Conservation (phyloP, 1,284 basidiomycete genomes). For the Trametes sp. region DNA sequence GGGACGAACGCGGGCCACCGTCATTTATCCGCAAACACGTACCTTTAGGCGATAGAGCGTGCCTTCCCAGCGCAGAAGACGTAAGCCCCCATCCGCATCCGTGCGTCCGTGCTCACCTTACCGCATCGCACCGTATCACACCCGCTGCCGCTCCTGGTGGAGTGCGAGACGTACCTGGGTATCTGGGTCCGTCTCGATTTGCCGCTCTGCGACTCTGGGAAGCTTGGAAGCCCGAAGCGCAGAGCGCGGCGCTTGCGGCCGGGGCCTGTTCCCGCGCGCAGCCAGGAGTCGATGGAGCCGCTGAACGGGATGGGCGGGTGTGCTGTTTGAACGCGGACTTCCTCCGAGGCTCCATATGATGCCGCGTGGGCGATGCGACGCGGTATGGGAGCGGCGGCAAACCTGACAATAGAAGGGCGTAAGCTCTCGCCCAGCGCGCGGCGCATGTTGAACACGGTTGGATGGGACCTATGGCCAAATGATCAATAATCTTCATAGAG, state of each 20-base stretch:
- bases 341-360: conserved; percentile 14
- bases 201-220: background rate
- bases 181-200: background rate
- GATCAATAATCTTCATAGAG: background rate
- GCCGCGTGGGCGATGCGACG: conserved; percentile 6
- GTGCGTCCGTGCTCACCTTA: background rate
- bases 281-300: background rate
- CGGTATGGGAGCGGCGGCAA: conserved; percentile 10
- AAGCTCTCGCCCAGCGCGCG: background rate
- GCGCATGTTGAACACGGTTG: no score
- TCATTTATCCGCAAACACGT: background rate
- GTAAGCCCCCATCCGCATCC: background rate
- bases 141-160: background rate
- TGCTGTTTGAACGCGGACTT: background rate
- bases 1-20: background rate
- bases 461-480: no score
- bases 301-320: background rate
- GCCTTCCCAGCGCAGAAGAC: conserved; percentile 11
- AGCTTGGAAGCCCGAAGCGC: background rate
- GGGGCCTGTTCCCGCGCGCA: conserved; percentile 6
- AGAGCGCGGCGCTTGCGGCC: conserved; percentile 12
- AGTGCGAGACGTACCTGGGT: background rate
- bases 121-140: background rate
- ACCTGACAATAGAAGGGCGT: conserved; percentile 3
- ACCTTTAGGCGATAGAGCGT: conserved; percentile 11